Conservation (phyloP, 805 yeast genomes). For the Maudiozyma saulgeensis region DNA sequence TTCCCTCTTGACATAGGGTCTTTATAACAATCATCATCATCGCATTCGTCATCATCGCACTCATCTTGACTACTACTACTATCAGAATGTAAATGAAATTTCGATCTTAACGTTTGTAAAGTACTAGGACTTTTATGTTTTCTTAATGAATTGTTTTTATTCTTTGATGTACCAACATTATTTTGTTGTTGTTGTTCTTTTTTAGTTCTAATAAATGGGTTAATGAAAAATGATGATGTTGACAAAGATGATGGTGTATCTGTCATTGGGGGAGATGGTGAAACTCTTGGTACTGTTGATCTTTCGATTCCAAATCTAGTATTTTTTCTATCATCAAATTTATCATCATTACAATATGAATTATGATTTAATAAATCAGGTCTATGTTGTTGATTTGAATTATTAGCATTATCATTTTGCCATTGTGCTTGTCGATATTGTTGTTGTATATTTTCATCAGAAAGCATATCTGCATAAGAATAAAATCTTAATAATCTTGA, state of each 20-base stretch:
- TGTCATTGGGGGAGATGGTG: neutral
- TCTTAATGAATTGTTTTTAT: neutral
- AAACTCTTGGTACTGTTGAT: neutral
- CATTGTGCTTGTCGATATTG: neutral
- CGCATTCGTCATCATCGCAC: neutral
- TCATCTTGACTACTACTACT: neutral
- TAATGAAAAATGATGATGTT: neutral
- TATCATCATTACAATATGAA: neutral
- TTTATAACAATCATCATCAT: neutral
- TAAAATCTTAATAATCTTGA: conserved; percentile 37
- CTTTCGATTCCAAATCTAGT: neutral
- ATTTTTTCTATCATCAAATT: neutral
- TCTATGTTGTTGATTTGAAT: neutral
- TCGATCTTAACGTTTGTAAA: neutral
- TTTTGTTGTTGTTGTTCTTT: neutral
- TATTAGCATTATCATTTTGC: neutral
- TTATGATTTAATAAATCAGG: neutral
- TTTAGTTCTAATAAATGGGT: conserved; percentile 1
- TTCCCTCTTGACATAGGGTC: too few relatives aligned
- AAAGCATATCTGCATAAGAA: conserved; percentile 73
- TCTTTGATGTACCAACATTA: neutral
- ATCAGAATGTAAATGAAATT: conserved; percentile 1
- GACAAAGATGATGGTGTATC: neutral
- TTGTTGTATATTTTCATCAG: conserved; percentile 35
- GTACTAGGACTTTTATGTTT: neutral